A percentile compares a stretch with the other conserved stretches of the same genome.
phyloP scores from a whole-genome alignment of 345 rosid species.

The Linum lewisii region DNA sequence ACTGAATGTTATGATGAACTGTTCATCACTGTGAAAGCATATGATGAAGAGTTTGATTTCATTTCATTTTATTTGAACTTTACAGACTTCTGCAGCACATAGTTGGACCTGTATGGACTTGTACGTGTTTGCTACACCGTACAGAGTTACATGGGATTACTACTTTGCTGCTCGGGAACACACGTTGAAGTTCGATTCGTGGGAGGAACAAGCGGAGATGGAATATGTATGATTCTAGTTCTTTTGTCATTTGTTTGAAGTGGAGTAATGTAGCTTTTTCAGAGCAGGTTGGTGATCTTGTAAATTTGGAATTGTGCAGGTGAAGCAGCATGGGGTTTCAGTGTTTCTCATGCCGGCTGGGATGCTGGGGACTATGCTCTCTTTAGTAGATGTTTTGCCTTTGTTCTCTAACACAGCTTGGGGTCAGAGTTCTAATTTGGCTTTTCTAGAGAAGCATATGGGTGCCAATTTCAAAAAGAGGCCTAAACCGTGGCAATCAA shows the following conservation, averaged over 20 bases:
- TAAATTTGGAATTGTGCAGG: constrained; percentile 34
- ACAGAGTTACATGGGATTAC: constrained; percentile 92
- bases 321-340: constrained; percentile 87
- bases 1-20: neutral
- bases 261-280: neutral
- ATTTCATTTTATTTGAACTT: constrained; percentile 2
- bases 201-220: constrained; percentile 88
- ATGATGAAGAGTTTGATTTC: neutral
- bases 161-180: constrained; percentile 79
- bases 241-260: constrained; percentile 5
- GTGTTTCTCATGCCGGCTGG: constrained; percentile 97
- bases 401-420: constrained; percentile 79
- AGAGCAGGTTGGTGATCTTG: constrained; percentile 7
- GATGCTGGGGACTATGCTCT: constrained; percentile 83
- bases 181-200: constrained; percentile 64
- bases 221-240: constrained; percentile 56
- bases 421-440: constrained; percentile 90
- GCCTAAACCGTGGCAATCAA: constrained; percentile 63
- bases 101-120: constrained; percentile 98
- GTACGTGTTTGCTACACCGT: constrained; percentile 96
- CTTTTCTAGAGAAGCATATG: constrained; percentile 78
- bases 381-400: constrained; percentile 80
- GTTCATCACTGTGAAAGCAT: neutral
- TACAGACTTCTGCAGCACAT: constrained; percentile 74
- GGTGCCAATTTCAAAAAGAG: constrained; percentile 84